Conservation (phyloP, 2,329 filamentous ascomycete species). For the Paracorniculantispora psalliotae region DNA sequence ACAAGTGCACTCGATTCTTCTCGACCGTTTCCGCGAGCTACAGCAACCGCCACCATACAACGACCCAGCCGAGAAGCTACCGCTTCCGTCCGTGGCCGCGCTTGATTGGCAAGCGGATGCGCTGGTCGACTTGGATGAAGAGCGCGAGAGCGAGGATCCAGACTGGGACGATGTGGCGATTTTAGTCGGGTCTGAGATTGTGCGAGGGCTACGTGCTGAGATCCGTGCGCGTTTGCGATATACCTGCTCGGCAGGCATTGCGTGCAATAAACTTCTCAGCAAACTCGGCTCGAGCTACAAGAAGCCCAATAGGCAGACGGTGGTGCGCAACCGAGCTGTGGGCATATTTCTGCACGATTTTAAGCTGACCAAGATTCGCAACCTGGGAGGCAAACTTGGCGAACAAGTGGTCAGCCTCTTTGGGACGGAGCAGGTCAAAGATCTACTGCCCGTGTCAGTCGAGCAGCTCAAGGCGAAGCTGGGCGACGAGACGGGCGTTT, state of each 20-base stretch:
- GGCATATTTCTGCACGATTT: slow-evolving; percentile 74
- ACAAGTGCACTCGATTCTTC: slow-evolving; percentile 69
- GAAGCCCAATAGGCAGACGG: slow-evolving; percentile 91
- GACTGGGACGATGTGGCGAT: slow-evolving; percentile 97
- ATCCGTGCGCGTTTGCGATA: slow-evolving; percentile 71
- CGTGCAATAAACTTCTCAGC: slow-evolving; percentile 89
- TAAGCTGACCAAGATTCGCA: slow-evolving; percentile 93
- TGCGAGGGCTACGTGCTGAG: slow-evolving; percentile 65
- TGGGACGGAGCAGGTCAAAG: slow-evolving; percentile 71
- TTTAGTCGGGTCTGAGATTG: slow-evolving; percentile 81
- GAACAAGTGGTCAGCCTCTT: slow-evolving; percentile 80
- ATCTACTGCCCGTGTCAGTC: slow-evolving; percentile 66
- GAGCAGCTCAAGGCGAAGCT: slow-evolving; percentile 73
- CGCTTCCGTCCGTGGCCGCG: slow-evolving; percentile 61
- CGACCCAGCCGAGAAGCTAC: slow-evolving; percentile 65
- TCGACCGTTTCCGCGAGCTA: slow-evolving; percentile 74
- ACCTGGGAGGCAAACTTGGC: slow-evolving; percentile 90
- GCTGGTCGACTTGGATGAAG: slow-evolving; percentile 71
- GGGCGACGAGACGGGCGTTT: slow-evolving; percentile 77
- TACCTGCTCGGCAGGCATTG: slow-evolving; percentile 86
- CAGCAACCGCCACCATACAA: slow-evolving; percentile 62
- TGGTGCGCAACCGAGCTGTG: slow-evolving; percentile 82
- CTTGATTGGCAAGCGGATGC: slow-evolving; percentile 81
- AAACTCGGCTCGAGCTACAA: slow-evolving; percentile 88
- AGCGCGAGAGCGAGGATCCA: slow-evolving; percentile 72